These are phyloP conservation scores for Cardiospermum halicacabum DNA, from an alignment of 345 rosid genomes.

Conservation along the genomic window DNA sequence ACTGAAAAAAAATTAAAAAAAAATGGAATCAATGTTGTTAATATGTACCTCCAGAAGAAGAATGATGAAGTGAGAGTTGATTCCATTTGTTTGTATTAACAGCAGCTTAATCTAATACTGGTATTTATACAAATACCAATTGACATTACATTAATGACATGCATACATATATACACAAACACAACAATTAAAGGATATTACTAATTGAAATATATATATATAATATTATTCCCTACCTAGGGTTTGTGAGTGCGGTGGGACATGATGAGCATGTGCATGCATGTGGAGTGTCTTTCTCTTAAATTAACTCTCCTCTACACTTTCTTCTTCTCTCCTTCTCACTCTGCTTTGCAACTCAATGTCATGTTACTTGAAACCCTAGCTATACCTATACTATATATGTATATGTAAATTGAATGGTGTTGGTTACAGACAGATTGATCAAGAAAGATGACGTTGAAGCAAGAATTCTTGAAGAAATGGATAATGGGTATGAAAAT, in stretches of 20 bases:
- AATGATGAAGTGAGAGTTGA: too few species aligned
- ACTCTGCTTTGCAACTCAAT: constrained; percentile 29
- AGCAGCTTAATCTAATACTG: too few species aligned
- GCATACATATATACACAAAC: neutral
- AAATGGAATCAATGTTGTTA: too few species aligned
- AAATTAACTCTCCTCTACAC: constrained; percentile 44
- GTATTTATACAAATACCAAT: too few species aligned
- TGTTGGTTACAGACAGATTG: neutral
- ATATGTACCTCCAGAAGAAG: too few species aligned
- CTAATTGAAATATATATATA: neutral
- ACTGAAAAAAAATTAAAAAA: too few species aligned
- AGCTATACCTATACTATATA: neutral
- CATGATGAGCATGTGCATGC: constrained; percentile 83
- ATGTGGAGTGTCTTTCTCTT: constrained; percentile 90
- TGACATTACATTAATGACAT: too few species aligned
- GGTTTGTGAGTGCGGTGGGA: constrained; percentile 58
- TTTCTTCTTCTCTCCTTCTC: constrained; percentile 15
- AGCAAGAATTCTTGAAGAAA: constrained; percentile 66
- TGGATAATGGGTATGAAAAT: constrained; percentile 64
- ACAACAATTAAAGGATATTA: neutral
- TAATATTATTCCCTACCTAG: constrained; percentile 21
- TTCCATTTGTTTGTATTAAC: too few species aligned
- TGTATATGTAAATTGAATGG: too few species aligned
- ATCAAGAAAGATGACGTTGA: constrained; percentile 31
- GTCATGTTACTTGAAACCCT: constrained; percentile 7